Base-by-base conservation (phyloP, 352 stramenopile genomes). In the Blastocystis hominis region DNA sequence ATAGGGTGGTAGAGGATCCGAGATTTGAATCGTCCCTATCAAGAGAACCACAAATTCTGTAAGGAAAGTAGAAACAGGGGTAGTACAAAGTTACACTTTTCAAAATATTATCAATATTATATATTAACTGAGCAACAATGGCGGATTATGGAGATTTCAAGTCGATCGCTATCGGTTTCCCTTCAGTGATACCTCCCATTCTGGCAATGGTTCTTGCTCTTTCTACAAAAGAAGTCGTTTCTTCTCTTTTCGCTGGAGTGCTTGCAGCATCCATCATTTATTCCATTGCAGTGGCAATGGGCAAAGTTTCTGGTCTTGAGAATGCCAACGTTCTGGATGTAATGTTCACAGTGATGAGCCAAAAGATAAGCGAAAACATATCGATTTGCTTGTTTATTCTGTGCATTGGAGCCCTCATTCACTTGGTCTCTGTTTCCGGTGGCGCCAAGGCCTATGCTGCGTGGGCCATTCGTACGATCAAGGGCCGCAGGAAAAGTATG, bases 181-280 rank as follows among this genome's bases (percentile, higher is more conserved):
- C 66, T 42, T 87, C 77, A 59, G 17, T 87, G 20, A 87, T 87
- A 66, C 77, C 77, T 34, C 77, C 77, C 9, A 62, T 87, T 24
- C 44, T 87, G 20, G 77, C 77, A 15, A 87, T 87, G 62, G 66
- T 87, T 7, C 34, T 87, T 20, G 77, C 77, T 1, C 63, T 87
- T 55, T 76, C 66, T 55, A 87, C 77, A 5, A 87, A 87, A 44
- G 77, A 87, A 66, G 77, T 87, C 34, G 54, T 87, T 34, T 87
- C 66, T 30, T 87, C 77, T 20, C 63, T 87, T 4, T 87, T 87
- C 17, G 34, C 77, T 55, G 77, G 62, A 17, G 77, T 78, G 40
- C 50, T 87, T 77, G 59, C 66, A 10, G 77, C 62, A 15, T 30
- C 53, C 46, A 55, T 87, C 54, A 87, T 87, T 64, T 87, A 87